Evolutionary conservation across 805 yeast genomes (phyloP), one percentile per base, ranked within the genome.

Genomic region (Metschnikowia hibisci): DNA sequence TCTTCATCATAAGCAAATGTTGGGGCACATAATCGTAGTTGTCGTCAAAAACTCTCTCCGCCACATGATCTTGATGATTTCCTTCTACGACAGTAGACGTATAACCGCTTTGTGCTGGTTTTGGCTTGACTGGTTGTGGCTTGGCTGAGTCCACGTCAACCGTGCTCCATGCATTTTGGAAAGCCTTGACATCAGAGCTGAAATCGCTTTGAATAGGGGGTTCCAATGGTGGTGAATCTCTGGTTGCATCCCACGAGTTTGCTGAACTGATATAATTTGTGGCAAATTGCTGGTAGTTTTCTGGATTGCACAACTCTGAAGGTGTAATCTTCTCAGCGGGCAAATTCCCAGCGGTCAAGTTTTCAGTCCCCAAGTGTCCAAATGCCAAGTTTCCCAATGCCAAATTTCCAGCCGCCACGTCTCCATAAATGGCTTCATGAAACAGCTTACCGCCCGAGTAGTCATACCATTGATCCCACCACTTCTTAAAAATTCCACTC

Each of bases 171-270:
- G 50, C 42, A 47, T 57, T 63, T 15, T 40, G 45, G 42, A 52
- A 56, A 13, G 54, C 16, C 18, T 39, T 47, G 47, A 61, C 38
- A 8, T 50, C 52, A 15, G 46, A 43, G 18, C 44, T 45, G 16
- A 59, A 50, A 3, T 32, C 43, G 8, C 44, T n/a, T 26, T 22
- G 25, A 15, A 18, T 32, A 2, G 46, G 47, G 4, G 27, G 12
- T 2, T 43, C 44, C 15, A 8, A 13, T 16, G 80, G 79, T 8
- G 79, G 79, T 7, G 66, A 63, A 35, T 63, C 68, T 10, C 41
- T 51, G 1, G 75, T 60, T 6, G 80, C 73, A 42, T 75, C 69
- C 80, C 80, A 76, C 20, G 29, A 33, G 16, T 27, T 12, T 9
- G 32, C 23, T 22, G 34, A 32, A 3, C 20, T 10, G 22, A 15